Percentiles rank a stretch among this genome's conserved stretches.
Evolutionary conservation across 345 rosid species (phyloP).

Genomic region (Ceriops decandra): DNA sequence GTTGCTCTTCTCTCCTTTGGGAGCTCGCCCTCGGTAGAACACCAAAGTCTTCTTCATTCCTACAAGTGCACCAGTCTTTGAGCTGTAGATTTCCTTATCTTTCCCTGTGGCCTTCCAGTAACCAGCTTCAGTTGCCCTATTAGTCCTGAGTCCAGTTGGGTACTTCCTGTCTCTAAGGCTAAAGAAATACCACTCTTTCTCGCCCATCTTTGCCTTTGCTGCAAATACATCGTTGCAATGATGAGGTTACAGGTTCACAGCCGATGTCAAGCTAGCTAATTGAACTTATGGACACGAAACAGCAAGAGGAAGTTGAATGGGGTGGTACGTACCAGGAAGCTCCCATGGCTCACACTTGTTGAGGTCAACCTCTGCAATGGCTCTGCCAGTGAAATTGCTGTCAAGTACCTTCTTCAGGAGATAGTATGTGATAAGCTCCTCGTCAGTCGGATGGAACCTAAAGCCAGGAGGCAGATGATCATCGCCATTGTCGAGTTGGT

Average conservation of each 20-base stretch:
- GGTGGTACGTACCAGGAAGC: conserved; percentile 59
- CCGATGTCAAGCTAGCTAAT: no score
- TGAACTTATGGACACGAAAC: background rate
- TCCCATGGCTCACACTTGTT: conserved; percentile 99
- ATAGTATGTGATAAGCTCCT: conserved; percentile 87
- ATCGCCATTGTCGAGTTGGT: conserved; percentile 36
- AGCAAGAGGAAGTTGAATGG: background rate
- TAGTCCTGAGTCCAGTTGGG: conserved; percentile 90
- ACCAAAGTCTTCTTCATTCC: conserved; percentile 97
- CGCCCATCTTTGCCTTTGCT: conserved; percentile 95
- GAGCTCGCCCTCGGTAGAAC: conserved; percentile 88
- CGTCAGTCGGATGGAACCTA: conserved; percentile 92
- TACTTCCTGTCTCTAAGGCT: conserved; percentile 79
- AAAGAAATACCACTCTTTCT: conserved; percentile 94
- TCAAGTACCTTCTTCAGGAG: conserved; percentile 84
- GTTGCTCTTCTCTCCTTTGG: conserved; percentile 83
- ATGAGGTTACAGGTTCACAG: no score
- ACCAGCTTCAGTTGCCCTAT: conserved; percentile 94
- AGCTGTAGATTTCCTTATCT: conserved; percentile 82
- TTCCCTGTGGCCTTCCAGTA: conserved; percentile 98
- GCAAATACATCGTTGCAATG: conserved; percentile 3
- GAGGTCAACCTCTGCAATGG: conserved; percentile 89
- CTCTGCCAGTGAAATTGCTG: conserved; percentile 61
- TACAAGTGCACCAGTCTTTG: conserved; percentile 72
- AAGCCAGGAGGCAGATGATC: conserved; percentile 80